phyloP scores from a whole-genome alignment of 257 asterid genomes.

The Cynanchum wilfordii region DNA sequence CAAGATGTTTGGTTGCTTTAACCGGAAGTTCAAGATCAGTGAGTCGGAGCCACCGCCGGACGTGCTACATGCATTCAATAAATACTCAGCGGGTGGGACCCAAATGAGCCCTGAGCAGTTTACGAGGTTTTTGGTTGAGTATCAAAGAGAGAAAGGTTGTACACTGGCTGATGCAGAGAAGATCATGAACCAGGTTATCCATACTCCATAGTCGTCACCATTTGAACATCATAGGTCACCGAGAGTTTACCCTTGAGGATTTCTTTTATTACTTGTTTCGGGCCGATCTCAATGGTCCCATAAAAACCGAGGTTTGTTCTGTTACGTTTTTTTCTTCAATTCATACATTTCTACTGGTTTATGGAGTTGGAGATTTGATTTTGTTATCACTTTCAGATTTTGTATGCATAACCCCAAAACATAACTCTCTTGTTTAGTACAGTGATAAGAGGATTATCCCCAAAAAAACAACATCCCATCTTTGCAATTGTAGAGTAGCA shows the following conservation, averaged over 20 bases:
- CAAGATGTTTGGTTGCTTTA: constrained; percentile 86
- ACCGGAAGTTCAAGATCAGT: constrained; percentile 82
- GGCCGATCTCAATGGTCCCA: constrained; percentile 87
- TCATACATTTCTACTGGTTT: background rate
- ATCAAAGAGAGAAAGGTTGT: constrained; percentile 54
- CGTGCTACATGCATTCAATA: constrained; percentile 58
- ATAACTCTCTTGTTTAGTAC: background rate
- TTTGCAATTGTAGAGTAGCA: background rate
- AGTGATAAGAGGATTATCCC: background rate
- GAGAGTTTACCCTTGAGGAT: constrained; percentile 54
- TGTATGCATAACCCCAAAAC: background rate
- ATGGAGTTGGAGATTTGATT: background rate
- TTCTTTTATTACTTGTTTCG: constrained; percentile 69
- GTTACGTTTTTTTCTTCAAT: background rate
- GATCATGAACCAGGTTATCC: constrained; percentile 48
- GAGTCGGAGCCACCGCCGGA: constrained; percentile 91
- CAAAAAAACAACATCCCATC: background rate
- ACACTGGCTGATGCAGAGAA: constrained; percentile 48
- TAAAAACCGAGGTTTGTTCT: constrained; percentile 44
- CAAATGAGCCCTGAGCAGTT: constrained; percentile 72
- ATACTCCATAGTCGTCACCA: constrained; percentile 55
- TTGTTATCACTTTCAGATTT: background rate
- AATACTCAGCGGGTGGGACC: constrained; percentile 43
- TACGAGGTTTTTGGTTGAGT: constrained; percentile 47
- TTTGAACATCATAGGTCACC: constrained; percentile 29